Evolutionary conservation across 495 filamentous ascomycete species (phyloP).

Genomic region (Lichina pygmaea): DNA sequence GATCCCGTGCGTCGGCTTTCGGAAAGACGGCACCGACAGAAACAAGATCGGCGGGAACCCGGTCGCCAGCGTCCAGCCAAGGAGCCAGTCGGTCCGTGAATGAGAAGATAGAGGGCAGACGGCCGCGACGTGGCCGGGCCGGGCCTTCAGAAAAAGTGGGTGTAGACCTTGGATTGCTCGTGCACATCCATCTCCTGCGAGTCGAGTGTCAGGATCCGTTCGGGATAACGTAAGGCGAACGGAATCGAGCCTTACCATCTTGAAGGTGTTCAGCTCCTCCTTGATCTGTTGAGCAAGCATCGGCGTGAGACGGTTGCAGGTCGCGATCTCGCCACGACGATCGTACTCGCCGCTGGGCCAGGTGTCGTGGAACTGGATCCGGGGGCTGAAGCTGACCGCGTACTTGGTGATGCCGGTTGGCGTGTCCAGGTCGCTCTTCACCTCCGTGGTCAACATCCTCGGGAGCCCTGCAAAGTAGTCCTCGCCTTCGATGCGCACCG

Average conservation of each 20-base stretch:
- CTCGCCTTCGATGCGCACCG: conserved; percentile 47
- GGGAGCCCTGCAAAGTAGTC: conserved; percentile 66
- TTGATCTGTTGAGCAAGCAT: conserved; percentile 98
- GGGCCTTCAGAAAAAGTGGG: conserved; percentile 69
- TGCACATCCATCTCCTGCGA: conserved; percentile 98
- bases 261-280: conserved; percentile 97
- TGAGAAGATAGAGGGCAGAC: neutral
- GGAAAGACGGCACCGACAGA: neutral
- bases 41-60: neutral
- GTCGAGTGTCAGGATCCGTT: conserved; percentile 12
- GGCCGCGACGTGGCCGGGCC: neutral
- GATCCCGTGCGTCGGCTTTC: too few relatives aligned
- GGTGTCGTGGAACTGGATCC: conserved; percentile 84
- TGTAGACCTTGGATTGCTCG: conserved; percentile 94
- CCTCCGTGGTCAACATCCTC: conserved; percentile 31
- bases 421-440: conserved; percentile 51
- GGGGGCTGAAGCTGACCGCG: conserved; percentile 74
- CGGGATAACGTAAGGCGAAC: neutral
- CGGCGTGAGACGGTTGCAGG: conserved; percentile 89
- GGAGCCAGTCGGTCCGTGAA: neutral
- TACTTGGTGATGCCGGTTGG: conserved; percentile 36
- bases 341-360: conserved; percentile 94
- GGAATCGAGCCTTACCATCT: conserved; percentile 49
- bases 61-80: neutral
- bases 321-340: conserved; percentile 82